Conservation (phyloP, 805 yeast species). For the Candida oleophila region DNA sequence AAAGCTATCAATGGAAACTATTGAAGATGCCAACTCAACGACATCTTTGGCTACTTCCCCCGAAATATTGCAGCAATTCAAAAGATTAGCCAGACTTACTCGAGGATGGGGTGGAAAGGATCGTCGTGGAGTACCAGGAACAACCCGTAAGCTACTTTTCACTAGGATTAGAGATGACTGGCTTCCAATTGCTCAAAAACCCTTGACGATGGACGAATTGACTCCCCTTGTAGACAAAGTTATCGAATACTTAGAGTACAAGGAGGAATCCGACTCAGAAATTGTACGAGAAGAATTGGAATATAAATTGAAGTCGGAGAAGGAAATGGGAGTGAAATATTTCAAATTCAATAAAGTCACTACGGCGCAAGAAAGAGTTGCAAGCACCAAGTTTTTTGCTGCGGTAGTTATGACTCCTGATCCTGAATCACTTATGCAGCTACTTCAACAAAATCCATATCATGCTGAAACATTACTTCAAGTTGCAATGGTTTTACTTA, state of each 20-base stretch:
- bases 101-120: constrained; percentile 88
- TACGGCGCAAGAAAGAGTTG: constrained; percentile 31
- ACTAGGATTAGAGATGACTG: constrained; percentile 79
- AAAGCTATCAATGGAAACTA: constrained; percentile 60
- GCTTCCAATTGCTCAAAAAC: constrained; percentile 67
- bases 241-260: constrained; percentile 30
- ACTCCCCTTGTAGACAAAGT: constrained; percentile 32
- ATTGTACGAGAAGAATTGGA: constrained; percentile 22
- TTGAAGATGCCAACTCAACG: constrained; percentile 76
- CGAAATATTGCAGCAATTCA: constrained; percentile 63
- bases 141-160: constrained; percentile 61
- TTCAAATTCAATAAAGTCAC: constrained; percentile 51
- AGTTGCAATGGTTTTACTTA: constrained; percentile 66
- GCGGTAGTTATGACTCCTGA: constrained; percentile 74
- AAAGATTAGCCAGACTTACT: constrained; percentile 53
- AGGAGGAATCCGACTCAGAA: constrained; percentile 7
- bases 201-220: constrained; percentile 56
- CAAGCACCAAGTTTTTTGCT: constrained; percentile 55
- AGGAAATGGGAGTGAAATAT: constrained; percentile 47
- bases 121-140: constrained; percentile 70
- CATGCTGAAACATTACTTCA: constrained; percentile 78
- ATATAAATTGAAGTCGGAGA: constrained; percentile 33
- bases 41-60: constrained; percentile 69
- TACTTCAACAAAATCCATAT: constrained; percentile 65
- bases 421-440: constrained; percentile 64